Evolutionary conservation across 495 filamentous ascomycete genomes (phyloP), one percentile per base, ranked within the genome.

Genomic region (Podospora appendiculata): DNA sequence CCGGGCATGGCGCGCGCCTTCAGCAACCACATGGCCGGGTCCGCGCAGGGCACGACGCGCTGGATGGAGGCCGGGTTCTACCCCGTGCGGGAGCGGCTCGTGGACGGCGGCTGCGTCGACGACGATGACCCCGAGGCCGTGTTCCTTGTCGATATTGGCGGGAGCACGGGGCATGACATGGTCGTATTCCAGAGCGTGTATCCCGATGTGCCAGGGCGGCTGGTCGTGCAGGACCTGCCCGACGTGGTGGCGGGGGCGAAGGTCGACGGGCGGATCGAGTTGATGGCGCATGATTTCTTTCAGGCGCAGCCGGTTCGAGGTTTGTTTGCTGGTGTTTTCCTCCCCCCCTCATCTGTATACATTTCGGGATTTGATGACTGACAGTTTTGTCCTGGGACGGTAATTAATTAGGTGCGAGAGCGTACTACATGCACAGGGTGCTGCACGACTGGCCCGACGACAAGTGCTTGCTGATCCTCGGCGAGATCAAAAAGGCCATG

Each of bases 81-180:
- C 53, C 73, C 78, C 4, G 70, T 79, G 0, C 45, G 57, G 18
- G 69, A 75, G 16, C 62, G 56, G 0, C 67, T 80, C 0, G 36
- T 69, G 13, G 39, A 64, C 5, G 67, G 64, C 3, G 42, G 48
- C 42, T 53, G 54, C 14, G n/a, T 25, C 12, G 12, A 57, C 36
- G 59, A 61, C 0, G 45, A 45, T 39, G 35, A 17, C 1, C 38
- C 14, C 0, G 32, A 8, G 25, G 10, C 36, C 9, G 36, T 38
- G 13, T 57, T 82, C 2, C 55, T 83, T 1, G 77, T 84, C 12
- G 82, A 85, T 59, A 63, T 83, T 0, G 79, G 70, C 32, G 80
- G 78, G 1, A 68, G 67, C 10, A 46, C 68, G 2, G 79, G 80
- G 2, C 73, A 81, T 18, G 74, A 84, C 51, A 57, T 82, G 0